Evolutionary conservation across 73 alveolate species (phyloP), one percentile per base, ranked within the genome.

Genomic region (Paramecium sexaurelia): DNA sequence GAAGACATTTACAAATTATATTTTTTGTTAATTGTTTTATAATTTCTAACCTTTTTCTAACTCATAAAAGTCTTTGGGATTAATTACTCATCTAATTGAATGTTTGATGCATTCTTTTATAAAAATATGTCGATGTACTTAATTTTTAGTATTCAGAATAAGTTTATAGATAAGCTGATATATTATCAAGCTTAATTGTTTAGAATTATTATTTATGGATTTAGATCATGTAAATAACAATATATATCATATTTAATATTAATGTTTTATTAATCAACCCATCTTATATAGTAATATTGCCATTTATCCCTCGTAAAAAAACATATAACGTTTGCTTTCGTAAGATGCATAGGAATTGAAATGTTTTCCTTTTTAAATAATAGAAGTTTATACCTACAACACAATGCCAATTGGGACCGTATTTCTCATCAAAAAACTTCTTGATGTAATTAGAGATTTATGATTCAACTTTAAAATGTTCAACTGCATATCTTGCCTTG

Each of bases 301-400:
- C 92, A 97, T 94, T 93, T 97, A 97, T 55, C 99, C 99, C 24
- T 96, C 96, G 86, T 98, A 98, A 97, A 98, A 98, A 96, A 96
- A 98, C 55, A 98, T 95, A 97, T 96, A 98, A 92, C 97, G 97
- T 92, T 97, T 98, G 88, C 98, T 95, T 41, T 96, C 97, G 73
- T 96, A 95, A 66, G 99, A 97, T 24, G 97, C 99, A 92, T 94
- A 95, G 13, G 99, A 95, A 82, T 98, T 98, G 87, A 94, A 98
- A 93, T 96, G 97, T 95, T 96, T 97, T n/a, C 99, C 99, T 88
- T 37, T 41, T 1, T 3, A 43, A 33, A 17, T 36, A 86, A 35
- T 20, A 24, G 13, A 39, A 19, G 13, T 22, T 4, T 5, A 13
- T 88, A 88, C 94, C 94, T 10, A 88, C 94, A 41, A 88, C 94